Evolutionary conservation across 371 early-diverging fungal species (phyloP), one percentile per base, ranked within the genome.

Genomic region (Funneliformis caledonium): DNA sequence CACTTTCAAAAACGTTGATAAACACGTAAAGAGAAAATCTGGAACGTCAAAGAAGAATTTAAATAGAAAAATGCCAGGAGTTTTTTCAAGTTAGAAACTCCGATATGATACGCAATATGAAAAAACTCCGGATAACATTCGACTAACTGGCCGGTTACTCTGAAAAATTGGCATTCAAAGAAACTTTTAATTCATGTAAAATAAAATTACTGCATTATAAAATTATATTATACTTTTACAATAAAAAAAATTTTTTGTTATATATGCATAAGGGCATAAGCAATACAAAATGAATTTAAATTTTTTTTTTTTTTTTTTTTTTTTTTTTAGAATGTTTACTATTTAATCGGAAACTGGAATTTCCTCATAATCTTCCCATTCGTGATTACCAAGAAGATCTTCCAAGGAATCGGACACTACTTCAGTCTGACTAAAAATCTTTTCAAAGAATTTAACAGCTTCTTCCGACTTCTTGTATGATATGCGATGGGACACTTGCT

Each of bases 401-500:
- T 70, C 43, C 22, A 70, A 47, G 22, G 16, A 83, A 52, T 83
- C 82, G 1, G 88, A 83, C 65, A 91, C 83, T 70, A 89, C 86
- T 47, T 87, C 88, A 33, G 89, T 86, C 84, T 88, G 89, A 8
- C 84, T 83, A 73, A 91, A 83, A 80, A 94, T 83, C 78, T 87
- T 85, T 47, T 88, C 86, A 83, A 93, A 94, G 86, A 91, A 93
- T 7, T 87, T 84, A 74, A 91, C 89, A 10, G 93, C 90, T 81
- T 93, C 93, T 80, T 92, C 89, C 1, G 93, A 90, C 16, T 84
- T 81, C 56, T 88, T 85, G 43, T 89, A 88, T 5, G 86, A 85
- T 81, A 84, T 83, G 82, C 91, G 86, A 75, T 91, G 90, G 59
- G 93, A 90, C 2, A 86, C 87, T 14, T 94, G 91, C 74, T 87